phyloP scores from a whole-genome alignment of 2,329 filamentous ascomycete species.

The Clonostachys chloroleuca region DNA sequence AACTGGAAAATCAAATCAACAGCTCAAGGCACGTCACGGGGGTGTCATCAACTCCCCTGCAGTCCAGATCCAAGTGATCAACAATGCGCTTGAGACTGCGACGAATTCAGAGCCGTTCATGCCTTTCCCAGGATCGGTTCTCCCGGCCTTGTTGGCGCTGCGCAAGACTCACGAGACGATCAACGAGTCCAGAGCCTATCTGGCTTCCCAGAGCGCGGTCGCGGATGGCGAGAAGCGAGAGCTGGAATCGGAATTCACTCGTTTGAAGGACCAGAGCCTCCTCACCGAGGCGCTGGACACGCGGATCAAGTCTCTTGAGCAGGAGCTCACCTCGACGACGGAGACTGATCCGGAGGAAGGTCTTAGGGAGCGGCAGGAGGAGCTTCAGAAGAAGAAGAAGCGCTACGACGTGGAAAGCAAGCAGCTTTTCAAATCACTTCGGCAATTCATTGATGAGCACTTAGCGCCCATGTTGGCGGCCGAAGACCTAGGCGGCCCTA shows the following conservation, averaged over 20 bases:
- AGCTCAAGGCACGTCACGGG: constrained; percentile 19
- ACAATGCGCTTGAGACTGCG: constrained; percentile 61
- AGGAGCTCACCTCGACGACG: constrained; percentile 50
- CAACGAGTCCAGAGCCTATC: constrained; percentile 57
- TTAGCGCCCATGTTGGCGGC: constrained; percentile 75
- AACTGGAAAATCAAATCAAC: constrained; percentile 1
- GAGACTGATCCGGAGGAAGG: constrained; percentile 57
- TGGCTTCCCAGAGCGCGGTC: constrained; percentile 36
- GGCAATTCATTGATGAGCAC: constrained; percentile 65
- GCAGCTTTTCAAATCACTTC: constrained; percentile 58
- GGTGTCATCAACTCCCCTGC: constrained; percentile 16
- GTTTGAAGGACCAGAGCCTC: constrained; percentile 48
- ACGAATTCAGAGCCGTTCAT: constrained; percentile 59
- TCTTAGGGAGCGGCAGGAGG: constrained; percentile 56
- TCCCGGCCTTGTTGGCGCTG: constrained; percentile 69
- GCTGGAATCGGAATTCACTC: constrained; percentile 45
- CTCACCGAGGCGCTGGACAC: constrained; percentile 48
- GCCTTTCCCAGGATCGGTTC: constrained; percentile 60
- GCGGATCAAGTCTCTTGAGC: constrained; percentile 55
- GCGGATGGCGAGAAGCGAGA: constrained; percentile 37
- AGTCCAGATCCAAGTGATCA: constrained; percentile 41
- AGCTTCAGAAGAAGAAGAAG: constrained; percentile 54
- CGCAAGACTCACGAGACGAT: constrained; percentile 63
- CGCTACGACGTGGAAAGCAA: constrained; percentile 57
- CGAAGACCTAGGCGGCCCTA: constrained; percentile 78